These are phyloP conservation scores for Plasmodium blacklocki DNA, from an alignment of 169 alveolate genomes.

Conservation along the genomic window DNA sequence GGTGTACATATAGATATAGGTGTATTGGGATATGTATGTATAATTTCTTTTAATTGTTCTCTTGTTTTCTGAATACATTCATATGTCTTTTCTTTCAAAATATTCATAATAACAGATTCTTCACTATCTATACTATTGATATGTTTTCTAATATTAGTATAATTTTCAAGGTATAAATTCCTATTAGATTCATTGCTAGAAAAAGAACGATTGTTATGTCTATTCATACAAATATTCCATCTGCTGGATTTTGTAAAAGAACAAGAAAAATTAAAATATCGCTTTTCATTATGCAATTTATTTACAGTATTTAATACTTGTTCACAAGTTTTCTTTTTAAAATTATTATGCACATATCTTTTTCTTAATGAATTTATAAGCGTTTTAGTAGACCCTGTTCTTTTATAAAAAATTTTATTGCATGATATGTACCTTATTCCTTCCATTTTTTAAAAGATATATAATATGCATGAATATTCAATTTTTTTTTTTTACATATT, in stretches of 20 bases:
- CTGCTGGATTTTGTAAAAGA: neutral
- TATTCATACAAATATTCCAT: slow-evolving; percentile 6
- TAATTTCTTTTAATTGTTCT: slow-evolving; percentile 66
- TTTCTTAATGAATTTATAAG: slow-evolving; percentile 1
- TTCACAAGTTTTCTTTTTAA: slow-evolving; percentile 1
- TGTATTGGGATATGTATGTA: slow-evolving; percentile 70
- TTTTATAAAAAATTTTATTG: slow-evolving; percentile 6
- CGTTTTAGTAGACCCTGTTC: neutral
- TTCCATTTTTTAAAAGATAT: slow-evolving; percentile 13
- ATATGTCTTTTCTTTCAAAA: slow-evolving; percentile 74
- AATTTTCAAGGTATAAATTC: slow-evolving; percentile 64
- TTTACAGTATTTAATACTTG: slow-evolving; percentile 16
- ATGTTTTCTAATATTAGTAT: slow-evolving; percentile 41
- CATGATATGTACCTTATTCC: slow-evolving; percentile 5
- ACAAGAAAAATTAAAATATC: neutral
- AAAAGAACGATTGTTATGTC: slow-evolving; percentile 5
- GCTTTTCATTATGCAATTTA: slow-evolving; percentile 26
- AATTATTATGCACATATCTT: slow-evolving; percentile 6
- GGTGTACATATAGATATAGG: slow-evolving; percentile 77
- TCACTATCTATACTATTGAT: slow-evolving; percentile 69
- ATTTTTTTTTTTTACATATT: neutral
- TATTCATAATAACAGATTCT: slow-evolving; percentile 63
- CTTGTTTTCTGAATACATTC: slow-evolving; percentile 72
- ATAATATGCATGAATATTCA: neutral
- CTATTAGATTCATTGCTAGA: slow-evolving; percentile 21